These are phyloP conservation scores for Chenopodium quinoa DNA, from an alignment of 148 eudicot species.

Conservation along the genomic window DNA sequence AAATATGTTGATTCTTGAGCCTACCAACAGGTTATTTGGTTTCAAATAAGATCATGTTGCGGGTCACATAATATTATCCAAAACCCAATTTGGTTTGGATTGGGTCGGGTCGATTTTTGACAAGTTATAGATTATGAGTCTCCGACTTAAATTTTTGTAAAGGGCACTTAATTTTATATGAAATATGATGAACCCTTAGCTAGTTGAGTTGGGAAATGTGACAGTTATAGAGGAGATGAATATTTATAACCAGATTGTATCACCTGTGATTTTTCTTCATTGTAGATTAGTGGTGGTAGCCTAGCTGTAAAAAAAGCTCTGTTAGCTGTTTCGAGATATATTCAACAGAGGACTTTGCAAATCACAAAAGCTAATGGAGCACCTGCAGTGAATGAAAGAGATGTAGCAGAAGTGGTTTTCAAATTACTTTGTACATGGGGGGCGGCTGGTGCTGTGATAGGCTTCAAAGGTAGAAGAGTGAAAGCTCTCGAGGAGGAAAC, in stretches of 20 bases:
- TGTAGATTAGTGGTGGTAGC: conserved; percentile 46
- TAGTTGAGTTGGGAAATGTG: too few species aligned
- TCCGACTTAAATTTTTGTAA: too few species aligned
- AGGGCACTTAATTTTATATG: too few species aligned
- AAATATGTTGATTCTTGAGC: too few species aligned
- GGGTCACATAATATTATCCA: too few species aligned
- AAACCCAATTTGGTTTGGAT: too few species aligned
- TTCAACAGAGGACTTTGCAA: conserved; percentile 36
- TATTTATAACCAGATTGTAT: conserved; percentile 1
- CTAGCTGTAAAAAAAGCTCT: conserved; percentile 49
- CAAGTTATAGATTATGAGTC: too few species aligned
- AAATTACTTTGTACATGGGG: conserved; percentile 41
- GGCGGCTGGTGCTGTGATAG: conserved; percentile 50
- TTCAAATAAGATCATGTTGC: too few species aligned
- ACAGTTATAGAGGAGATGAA: background rate
- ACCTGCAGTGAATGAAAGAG: conserved; percentile 23
- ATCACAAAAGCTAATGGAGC: background rate
- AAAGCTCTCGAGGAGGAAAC: conserved; percentile 48
- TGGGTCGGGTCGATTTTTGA: too few species aligned
- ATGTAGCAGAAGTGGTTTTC: conserved; percentile 37
- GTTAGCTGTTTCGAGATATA: conserved; percentile 35
- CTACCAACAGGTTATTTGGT: too few species aligned
- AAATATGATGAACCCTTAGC: too few species aligned
- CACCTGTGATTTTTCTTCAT: background rate
- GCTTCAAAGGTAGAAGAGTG: conserved; percentile 39